Percentiles rank a stretch among this genome's conserved stretches.
Conservation (phyloP, 1,284 basidiomycete genomes). For the Coniophora puteana region DNA sequence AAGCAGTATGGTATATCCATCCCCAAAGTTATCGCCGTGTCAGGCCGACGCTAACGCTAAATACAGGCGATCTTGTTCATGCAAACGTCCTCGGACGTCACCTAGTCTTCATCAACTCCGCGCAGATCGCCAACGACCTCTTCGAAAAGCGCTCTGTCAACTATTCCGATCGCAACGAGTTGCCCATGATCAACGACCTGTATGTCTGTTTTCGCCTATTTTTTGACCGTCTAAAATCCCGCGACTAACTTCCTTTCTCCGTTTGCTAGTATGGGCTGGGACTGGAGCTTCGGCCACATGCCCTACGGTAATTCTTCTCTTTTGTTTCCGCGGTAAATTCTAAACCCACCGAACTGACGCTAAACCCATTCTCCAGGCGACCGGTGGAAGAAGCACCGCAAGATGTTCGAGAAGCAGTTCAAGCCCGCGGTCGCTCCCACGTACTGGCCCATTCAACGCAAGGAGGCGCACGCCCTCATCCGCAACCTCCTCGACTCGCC, state of each 20-base stretch:
- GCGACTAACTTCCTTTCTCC: neutral
- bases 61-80: constrained; percentile 25
- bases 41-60: neutral
- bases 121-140: constrained; percentile 32
- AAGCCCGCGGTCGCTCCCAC: constrained; percentile 30
- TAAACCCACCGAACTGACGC: neutral
- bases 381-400: constrained; percentile 45
- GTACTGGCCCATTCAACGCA: constrained; percentile 37
- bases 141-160: constrained; percentile 29
- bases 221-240: neutral
- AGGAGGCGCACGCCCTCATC: constrained; percentile 36
- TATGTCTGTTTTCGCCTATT: constrained; percentile 9
- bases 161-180: constrained; percentile 26
- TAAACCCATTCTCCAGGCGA: constrained; percentile 27
- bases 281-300: constrained; percentile 50
- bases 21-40: neutral
- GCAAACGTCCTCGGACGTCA: constrained; percentile 25
- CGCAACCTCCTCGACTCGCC: constrained; percentile 34
- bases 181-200: constrained; percentile 30
- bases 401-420: constrained; percentile 45
- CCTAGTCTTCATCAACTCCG: constrained; percentile 29
- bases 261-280: constrained; percentile 46
- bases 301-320: constrained; percentile 34
- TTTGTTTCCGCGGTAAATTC: neutral
- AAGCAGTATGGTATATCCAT: constrained; percentile 24